Percentiles rank a stretch among this genome's conserved stretches.
Evolutionary conservation across 1,284 basidiomycete genomes (phyloP).

Genomic region (Tausonia pullulans): DNA sequence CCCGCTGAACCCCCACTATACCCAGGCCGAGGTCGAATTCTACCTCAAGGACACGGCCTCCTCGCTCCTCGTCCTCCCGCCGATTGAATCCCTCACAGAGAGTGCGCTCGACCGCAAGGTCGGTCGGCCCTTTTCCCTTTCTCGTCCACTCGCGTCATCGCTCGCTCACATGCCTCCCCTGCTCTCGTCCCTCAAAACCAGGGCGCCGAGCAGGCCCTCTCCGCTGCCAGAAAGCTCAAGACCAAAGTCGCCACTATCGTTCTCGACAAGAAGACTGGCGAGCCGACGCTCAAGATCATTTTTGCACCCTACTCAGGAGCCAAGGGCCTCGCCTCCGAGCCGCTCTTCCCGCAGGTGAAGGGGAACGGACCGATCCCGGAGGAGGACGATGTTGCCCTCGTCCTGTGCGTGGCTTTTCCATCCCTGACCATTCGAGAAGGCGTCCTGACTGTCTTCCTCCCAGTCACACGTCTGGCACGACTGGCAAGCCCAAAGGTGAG

Average conservation of each 20-base stretch:
- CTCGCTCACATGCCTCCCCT: not conserved
- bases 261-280: constrained; percentile 11
- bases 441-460: not conserved
- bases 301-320: constrained; percentile 8
- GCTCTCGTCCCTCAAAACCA: not conserved
- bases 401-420: constrained; percentile 34
- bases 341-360: constrained; percentile 14
- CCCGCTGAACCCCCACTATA: constrained; percentile 38
- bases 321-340: not conserved
- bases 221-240: constrained; percentile 24
- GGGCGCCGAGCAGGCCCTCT: constrained; percentile 17
- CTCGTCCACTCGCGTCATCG: not conserved
- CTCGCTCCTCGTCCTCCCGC: constrained; percentile 22
- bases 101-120: constrained; percentile 7
- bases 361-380: constrained; percentile 17
- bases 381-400: constrained; percentile 44
- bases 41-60: constrained; percentile 34
- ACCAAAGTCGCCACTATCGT: constrained; percentile 16
- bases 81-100: constrained; percentile 7
- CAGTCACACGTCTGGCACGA: constrained; percentile 50
- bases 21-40: constrained; percentile 31
- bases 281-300: constrained; percentile 18
- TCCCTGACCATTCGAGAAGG: not conserved
- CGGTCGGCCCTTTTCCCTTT: not conserved
- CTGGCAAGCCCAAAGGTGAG: constrained; percentile 40